Conservation (phyloP, 768 basidiomycete species). For the Termitomyces sp. region DNA sequence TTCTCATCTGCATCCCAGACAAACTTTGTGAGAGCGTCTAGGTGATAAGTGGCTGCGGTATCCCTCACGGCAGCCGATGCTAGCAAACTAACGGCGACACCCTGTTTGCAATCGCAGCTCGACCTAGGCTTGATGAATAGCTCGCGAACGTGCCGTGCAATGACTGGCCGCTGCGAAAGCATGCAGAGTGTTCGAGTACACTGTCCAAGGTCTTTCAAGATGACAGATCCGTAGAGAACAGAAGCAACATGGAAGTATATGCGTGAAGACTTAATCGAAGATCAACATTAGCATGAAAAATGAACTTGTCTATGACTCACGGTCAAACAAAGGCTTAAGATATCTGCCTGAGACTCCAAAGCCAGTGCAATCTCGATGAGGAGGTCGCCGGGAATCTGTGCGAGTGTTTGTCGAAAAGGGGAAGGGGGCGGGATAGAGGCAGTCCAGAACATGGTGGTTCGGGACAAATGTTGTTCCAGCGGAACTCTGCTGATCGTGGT, state of each 20-base stretch:
- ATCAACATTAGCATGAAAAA: neutral
- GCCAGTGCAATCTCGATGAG: conserved; percentile 60
- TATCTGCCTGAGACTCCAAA: conserved; percentile 46
- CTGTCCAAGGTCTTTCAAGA: conserved; percentile 51
- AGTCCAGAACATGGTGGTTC: conserved; percentile 10
- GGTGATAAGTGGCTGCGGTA: conserved; percentile 38
- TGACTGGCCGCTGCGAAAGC: conserved; percentile 47
- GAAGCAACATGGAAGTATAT: conserved; percentile 50
- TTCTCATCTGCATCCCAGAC: conserved; percentile 71
- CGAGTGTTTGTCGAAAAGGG: neutral
- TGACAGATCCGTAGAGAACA: conserved; percentile 55
- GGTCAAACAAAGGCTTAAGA: conserved; percentile 55
- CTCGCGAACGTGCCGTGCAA: conserved; percentile 64
- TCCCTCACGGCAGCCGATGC: conserved; percentile 49
- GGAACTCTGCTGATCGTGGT: neutral
- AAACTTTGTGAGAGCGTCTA: conserved; percentile 66
- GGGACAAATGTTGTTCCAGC: neutral
- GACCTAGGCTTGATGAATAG: conserved; percentile 45
- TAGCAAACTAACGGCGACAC: conserved; percentile 25
- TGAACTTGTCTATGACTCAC: conserved; percentile 32
- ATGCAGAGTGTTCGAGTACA: conserved; percentile 60
- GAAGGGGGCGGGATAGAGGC: neutral
- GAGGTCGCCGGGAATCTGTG: conserved; percentile 51
- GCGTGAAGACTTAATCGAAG: conserved; percentile 40
- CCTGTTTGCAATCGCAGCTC: conserved; percentile 18